These are phyloP conservation scores for Vaccinium myrtillus DNA, from an alignment of 148 eudicot genomes.

Conservation along the genomic window DNA sequence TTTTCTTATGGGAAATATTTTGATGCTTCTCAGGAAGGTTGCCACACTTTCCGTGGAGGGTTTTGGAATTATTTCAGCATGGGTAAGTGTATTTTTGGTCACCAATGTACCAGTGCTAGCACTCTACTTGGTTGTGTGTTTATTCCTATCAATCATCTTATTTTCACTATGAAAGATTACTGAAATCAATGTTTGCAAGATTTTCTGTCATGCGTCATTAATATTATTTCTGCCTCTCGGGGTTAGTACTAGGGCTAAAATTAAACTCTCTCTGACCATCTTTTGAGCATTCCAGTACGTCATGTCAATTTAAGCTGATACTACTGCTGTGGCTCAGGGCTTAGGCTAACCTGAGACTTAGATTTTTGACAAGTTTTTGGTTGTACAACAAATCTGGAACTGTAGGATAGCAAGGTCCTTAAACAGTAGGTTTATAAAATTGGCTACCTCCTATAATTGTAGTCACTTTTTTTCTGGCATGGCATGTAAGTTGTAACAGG, in stretches of 20 bases:
- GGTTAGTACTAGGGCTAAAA: neutral
- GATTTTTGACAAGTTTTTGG: neutral
- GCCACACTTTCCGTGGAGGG: conserved; percentile 86
- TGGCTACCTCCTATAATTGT: neutral
- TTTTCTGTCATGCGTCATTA: neutral
- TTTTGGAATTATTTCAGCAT: conserved; percentile 99
- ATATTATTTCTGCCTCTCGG: neutral
- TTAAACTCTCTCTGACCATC: neutral
- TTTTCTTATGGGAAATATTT: conserved; percentile 18
- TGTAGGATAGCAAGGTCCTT: neutral
- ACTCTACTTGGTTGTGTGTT: neutral
- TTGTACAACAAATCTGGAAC: neutral
- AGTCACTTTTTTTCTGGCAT: neutral
- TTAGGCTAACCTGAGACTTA: neutral
- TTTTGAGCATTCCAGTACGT: neutral
- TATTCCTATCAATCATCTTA: conserved; percentile 10
- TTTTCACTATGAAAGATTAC: neutral
- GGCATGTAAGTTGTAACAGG: neutral
- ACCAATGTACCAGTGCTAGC: neutral
- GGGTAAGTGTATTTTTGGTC: conserved; percentile 49
- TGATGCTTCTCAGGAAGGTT: conserved; percentile 63
- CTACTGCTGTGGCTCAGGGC: neutral
- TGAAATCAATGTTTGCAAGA: neutral
- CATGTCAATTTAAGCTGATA: neutral
- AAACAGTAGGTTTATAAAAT: neutral